Conservation (phyloP, 306 rosid species). For the Crotalaria pallida region DNA sequence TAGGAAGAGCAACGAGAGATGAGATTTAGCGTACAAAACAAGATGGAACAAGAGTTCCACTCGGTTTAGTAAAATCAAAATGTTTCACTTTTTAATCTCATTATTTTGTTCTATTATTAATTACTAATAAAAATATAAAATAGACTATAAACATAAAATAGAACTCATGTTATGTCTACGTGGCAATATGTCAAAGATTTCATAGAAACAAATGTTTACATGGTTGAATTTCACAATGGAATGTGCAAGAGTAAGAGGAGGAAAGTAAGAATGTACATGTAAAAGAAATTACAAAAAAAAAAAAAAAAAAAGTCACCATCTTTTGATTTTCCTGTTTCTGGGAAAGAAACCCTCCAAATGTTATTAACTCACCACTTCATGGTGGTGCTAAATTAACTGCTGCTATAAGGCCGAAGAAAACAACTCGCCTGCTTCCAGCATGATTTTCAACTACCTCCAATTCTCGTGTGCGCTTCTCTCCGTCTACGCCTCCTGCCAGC, state of each 20-base stretch:
- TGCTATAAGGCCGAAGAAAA: conserved; percentile 41
- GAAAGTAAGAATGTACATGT: conserved; percentile 54
- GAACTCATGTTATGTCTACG: not conserved
- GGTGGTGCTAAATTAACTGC: conserved; percentile 43
- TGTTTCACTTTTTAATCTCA: no score
- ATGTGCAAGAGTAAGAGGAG: conserved; percentile 37
- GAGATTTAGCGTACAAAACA: no score
- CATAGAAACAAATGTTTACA: conserved; percentile 35
- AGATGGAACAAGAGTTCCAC: no score
- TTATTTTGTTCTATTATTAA: no score
- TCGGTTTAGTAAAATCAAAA: no score
- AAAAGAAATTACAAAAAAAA: conserved; percentile 36
- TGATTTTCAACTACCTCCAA: conserved; percentile 22
- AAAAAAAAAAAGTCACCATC: conserved; percentile 32
- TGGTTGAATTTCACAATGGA: conserved; percentile 26
- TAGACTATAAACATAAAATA: no score
- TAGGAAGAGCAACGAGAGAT: not conserved
- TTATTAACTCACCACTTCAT: conserved; percentile 37
- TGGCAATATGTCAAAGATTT: conserved; percentile 20
- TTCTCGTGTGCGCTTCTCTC: conserved; percentile 44
- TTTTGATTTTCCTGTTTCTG: conserved; percentile 32
- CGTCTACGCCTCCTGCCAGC: conserved; percentile 80
- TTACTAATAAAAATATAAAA: no score
- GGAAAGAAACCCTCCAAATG: conserved; percentile 39
- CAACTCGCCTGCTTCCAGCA: conserved; percentile 48